Evolutionary conservation across 768 basidiomycete species (phyloP).

Genomic region (Tricholoma furcatifolium): DNA sequence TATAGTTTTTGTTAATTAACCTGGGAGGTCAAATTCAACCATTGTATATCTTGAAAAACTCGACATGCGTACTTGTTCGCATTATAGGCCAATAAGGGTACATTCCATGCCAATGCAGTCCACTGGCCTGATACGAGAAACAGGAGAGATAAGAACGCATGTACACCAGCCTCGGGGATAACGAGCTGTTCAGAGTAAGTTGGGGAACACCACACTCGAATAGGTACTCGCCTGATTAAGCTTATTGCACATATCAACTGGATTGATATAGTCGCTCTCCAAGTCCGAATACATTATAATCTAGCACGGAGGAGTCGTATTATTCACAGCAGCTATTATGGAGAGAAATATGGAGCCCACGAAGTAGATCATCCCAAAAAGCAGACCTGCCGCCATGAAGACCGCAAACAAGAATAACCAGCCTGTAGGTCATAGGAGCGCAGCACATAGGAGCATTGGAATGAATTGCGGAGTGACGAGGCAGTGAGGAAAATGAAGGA

Average conservation of each 20-base stretch:
- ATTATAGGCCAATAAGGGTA: conserved; percentile 85
- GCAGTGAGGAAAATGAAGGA: background rate
- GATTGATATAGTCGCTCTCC: conserved; percentile 99
- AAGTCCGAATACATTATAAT: conserved; percentile 99
- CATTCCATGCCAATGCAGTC: conserved; percentile 87
- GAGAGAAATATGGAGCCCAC: conserved; percentile 48
- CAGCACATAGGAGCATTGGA: background rate
- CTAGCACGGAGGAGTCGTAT: conserved; percentile 37
- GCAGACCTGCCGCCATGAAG: conserved; percentile 87
- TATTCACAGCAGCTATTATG: background rate
- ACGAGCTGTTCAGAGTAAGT: conserved; percentile 66
- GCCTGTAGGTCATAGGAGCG: conserved; percentile 40
- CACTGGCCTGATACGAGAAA: conserved; percentile 98
- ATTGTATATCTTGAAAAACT: background rate
- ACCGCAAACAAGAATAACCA: conserved; percentile 98
- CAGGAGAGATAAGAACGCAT: conserved; percentile 84
- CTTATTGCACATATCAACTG: conserved; percentile 99
- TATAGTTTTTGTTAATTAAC: conserved; percentile 90
- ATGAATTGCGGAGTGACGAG: background rate
- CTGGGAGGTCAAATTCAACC: conserved; percentile 36
- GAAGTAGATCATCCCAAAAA: conserved; percentile 99
- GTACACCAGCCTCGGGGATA: conserved; percentile 91
- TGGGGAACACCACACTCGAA: background rate
- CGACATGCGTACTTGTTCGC: conserved; percentile 79
- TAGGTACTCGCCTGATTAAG: conserved; percentile 78